Conservation (phyloP, 768 basidiomycete genomes). For the Naganishia antarctica region DNA sequence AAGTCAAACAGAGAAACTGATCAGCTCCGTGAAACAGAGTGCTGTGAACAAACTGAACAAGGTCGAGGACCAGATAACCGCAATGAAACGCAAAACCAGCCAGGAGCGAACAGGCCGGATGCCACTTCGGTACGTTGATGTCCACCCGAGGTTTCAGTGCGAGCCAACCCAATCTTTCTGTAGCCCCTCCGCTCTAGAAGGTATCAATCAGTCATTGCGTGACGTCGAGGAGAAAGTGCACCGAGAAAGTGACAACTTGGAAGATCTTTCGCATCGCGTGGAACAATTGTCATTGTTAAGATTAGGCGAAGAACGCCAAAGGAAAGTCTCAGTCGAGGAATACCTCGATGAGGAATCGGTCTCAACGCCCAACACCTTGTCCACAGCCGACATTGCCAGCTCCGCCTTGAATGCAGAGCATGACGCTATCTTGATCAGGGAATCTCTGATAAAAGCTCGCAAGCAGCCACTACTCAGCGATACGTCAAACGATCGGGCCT, state of each 20-base stretch:
- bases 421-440: not conserved
- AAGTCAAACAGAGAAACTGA: not conserved
- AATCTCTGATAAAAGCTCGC: not conserved
- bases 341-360: not conserved
- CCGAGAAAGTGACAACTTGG: constrained; percentile 44
- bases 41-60: constrained; percentile 70
- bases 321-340: not conserved
- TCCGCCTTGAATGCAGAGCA: constrained; percentile 10
- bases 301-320: not conserved
- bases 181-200: constrained; percentile 62
- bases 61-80: constrained; percentile 67
- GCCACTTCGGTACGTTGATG: constrained; percentile 57
- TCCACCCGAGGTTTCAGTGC: not conserved
- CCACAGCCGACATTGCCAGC: constrained; percentile 13
- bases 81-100: constrained; percentile 65
- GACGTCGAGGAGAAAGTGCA: constrained; percentile 62
- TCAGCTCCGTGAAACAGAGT: constrained; percentile 51
- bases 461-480: constrained; percentile 11
- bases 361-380: not conserved
- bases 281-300: not conserved
- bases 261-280: constrained; percentile 37
- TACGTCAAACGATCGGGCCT: constrained; percentile 1
- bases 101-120: constrained; percentile 62
- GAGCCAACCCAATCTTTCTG: too few relatives aligned
- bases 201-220: constrained; percentile 73